These are phyloP conservation scores for Fragaria vesca DNA, from an alignment of 306 rosid genomes.

Conservation along the genomic window DNA sequence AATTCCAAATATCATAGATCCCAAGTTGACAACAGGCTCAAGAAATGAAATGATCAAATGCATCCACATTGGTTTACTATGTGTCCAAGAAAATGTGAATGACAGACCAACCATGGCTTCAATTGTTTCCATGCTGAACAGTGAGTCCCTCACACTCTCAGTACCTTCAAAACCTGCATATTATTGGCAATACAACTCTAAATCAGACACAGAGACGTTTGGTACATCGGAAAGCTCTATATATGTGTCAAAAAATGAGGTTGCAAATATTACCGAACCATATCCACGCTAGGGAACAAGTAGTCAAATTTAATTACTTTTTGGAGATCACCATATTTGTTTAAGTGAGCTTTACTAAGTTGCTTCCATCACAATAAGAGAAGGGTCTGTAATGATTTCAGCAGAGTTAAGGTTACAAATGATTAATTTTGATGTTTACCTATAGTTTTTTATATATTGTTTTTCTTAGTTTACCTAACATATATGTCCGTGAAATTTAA, in stretches of 20 bases:
- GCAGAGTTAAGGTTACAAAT: too few relatives aligned
- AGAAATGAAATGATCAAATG: slow-evolving; percentile 1
- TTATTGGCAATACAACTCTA: neutral
- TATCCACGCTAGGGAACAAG: neutral
- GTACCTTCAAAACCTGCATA: neutral
- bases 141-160: neutral
- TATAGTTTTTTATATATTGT: too few relatives aligned
- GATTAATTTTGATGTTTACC: too few relatives aligned
- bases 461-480: too few relatives aligned
- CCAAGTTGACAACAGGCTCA: neutral
- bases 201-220: neutral
- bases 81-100: slow-evolving; percentile 1
- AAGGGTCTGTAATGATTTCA: neutral
- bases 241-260: neutral
- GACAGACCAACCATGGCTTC: slow-evolving; percentile 13
- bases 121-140: neutral
- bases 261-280: slow-evolving; percentile 1
- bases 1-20: neutral
- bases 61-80: slow-evolving; percentile 19
- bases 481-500: too few relatives aligned
- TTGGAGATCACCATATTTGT: neutral
- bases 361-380: neutral
- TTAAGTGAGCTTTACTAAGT: neutral
- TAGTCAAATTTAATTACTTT: neutral
- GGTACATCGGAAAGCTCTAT: neutral